Base-by-base conservation (phyloP, 192 early-diverging fungal genomes). In the Chytriomyces sp. region DNA sequence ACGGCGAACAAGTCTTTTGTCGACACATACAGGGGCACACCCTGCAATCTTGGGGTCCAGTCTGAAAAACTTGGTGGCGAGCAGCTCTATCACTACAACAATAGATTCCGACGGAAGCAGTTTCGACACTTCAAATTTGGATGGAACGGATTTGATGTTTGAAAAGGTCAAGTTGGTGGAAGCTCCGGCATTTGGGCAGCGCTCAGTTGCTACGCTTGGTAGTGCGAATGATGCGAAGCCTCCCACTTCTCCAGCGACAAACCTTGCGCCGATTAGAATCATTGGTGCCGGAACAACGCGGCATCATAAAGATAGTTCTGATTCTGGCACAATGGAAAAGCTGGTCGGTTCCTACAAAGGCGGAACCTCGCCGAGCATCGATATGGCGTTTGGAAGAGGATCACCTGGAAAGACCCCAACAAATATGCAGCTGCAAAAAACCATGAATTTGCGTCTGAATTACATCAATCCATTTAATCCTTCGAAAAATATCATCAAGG, bases 391-490 rank as follows among this genome's bases (percentile, higher is more conserved):
- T 53, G 35, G 45, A 62, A 45, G 23, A 61, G 16, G 61, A 28
- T 46, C 61, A 53, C 13, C 62, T 72, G 8, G 77, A 44, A 35
- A 35, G 35, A 35, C 35, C 35, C 35, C 35, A 35, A 35, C 35
- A 26, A 70, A 49, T 16, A 28, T 28, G 28, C 66, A 47, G 11
- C 18, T 67, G 45, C 6, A 18, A 43, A 35, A n/a, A 59, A 50
- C 13, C n/a, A 45, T 35, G 16, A 77, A 78, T 50, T 18, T 78
- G 50, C 69, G 61, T 18, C 72, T 62, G 44, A 69, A 79, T 47
- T 64, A 71, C 44, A 57, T 77, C 8, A 74, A 80, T 46, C 79
- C 79, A 24, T 80, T 50, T 59, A 80, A 80, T 69, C 79, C 79
- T 11, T 50, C 74, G 28, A 80, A 80, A 70, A 82, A 70, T 63